Percentiles rank a stretch among this genome's conserved stretches.
Conservation (phyloP, 331 rosid species). For the Spiraea crenata region DNA sequence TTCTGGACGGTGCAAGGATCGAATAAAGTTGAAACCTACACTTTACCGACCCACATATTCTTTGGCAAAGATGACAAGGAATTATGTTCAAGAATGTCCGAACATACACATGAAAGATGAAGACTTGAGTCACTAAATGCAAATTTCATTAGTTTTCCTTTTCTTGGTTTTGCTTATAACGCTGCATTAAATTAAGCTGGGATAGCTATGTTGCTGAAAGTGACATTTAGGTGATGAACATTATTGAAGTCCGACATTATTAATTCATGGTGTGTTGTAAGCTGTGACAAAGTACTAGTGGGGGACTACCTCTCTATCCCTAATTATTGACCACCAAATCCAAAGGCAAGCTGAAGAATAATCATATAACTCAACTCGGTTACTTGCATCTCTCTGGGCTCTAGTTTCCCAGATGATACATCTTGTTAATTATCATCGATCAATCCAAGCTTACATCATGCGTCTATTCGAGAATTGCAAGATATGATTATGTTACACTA, state of each 20-base stretch:
- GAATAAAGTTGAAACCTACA: slow-evolving; percentile 1
- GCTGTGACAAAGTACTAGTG: not conserved
- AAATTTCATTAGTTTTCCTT: not conserved
- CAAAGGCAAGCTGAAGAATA: no score
- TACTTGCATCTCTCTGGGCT: no score
- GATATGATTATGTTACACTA: no score
- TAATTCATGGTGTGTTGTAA: not conserved
- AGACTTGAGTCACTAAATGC: not conserved
- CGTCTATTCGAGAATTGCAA: no score
- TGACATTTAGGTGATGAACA: not conserved
- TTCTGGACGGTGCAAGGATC: not conserved
- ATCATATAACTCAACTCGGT: no score
- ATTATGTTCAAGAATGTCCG: not conserved
- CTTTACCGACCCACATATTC: not conserved
- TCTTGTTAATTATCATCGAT: no score
- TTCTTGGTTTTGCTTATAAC: not conserved
- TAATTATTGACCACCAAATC: not conserved
- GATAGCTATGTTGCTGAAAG: not conserved
- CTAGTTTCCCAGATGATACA: no score
- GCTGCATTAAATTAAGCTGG: not conserved
- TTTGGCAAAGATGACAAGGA: not conserved
- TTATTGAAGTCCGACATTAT: not conserved
- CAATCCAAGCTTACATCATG: no score
- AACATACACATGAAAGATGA: slow-evolving; percentile 3
- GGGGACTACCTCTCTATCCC: not conserved